phyloP scores from a whole-genome alignment of 805 yeast genomes.

The Pichia scutulata region DNA sequence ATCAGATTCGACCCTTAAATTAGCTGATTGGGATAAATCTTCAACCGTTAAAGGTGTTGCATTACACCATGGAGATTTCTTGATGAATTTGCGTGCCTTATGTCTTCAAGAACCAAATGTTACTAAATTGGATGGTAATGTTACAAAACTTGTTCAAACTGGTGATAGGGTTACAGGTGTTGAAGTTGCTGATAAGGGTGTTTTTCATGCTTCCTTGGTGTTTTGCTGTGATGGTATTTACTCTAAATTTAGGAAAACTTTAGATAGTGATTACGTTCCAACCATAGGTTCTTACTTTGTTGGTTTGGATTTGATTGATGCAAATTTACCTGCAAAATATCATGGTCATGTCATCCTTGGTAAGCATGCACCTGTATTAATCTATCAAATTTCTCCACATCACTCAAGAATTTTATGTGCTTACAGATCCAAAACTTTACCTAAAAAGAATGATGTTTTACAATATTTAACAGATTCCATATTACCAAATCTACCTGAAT shows the following conservation, averaged over 20 bases:
- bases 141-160: constrained; percentile 54
- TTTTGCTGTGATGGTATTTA: constrained; percentile 90
- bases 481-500: constrained; percentile 59
- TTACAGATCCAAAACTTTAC: constrained; percentile 64
- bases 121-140: constrained; percentile 76
- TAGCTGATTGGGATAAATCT: constrained; percentile 49
- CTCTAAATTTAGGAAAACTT: constrained; percentile 79
- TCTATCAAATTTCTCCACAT: constrained; percentile 75
- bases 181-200: constrained; percentile 40
- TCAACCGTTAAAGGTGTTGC: constrained; percentile 67
- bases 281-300: constrained; percentile 75
- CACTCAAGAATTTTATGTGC: constrained; percentile 91
- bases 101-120: constrained; percentile 67
- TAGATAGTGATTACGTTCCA: constrained; percentile 56
- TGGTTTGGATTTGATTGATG: constrained; percentile 69
- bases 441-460: constrained; percentile 49
- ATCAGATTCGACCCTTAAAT: constrained; percentile 42
- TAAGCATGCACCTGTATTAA: constrained; percentile 76
- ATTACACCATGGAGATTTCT: constrained; percentile 88
- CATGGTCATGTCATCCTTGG: constrained; percentile 92
- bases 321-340: constrained; percentile 62
- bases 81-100: constrained; percentile 65
- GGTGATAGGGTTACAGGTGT: constrained; percentile 64
- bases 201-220: constrained; percentile 55
- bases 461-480: constrained; percentile 55